Evolutionary conservation across 23 red algal species (phyloP).

Genomic region (Gracilaria gracilis): DNA sequence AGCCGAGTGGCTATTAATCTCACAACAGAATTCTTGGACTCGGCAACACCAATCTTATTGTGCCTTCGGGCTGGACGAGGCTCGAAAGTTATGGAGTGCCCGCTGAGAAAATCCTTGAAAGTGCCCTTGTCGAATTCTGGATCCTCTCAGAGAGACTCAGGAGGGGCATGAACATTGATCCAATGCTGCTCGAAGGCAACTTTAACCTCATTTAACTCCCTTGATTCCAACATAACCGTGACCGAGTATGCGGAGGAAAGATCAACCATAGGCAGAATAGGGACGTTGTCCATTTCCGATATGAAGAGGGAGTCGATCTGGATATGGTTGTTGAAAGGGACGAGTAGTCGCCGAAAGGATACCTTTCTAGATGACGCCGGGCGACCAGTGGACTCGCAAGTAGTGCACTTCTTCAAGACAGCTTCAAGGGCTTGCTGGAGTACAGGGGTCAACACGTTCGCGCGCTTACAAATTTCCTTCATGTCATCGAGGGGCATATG

Average conservation of each 20-base stretch:
- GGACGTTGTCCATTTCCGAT: slow-evolving; percentile 11
- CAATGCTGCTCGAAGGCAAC: slow-evolving; percentile 20
- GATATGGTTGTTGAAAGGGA: slow-evolving; percentile 42
- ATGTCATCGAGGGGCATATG: slow-evolving; percentile 42
- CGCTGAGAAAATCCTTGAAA: neutral
- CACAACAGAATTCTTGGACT: slow-evolving; percentile 23
- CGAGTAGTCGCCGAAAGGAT: slow-evolving; percentile 34
- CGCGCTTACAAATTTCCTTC: slow-evolving; percentile 18
- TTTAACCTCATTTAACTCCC: neutral
- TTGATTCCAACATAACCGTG: neutral
- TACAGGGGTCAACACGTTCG: slow-evolving; percentile 8
- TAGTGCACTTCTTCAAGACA: slow-evolving; percentile 3
- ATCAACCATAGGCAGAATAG: slow-evolving; percentile 54
- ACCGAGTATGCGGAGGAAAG: slow-evolving; percentile 12
- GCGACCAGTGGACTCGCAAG: slow-evolving; percentile 9
- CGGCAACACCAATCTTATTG: slow-evolving; percentile 48
- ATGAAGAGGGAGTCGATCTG: slow-evolving; percentile 52
- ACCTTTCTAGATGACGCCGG: slow-evolving; percentile 19
- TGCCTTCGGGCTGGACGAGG: slow-evolving; percentile 18
- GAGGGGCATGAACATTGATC: slow-evolving; percentile 30
- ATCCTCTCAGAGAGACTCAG: neutral
- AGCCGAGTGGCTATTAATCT: neutral
- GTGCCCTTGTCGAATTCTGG: slow-evolving; percentile 34
- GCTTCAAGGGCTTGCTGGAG: slow-evolving; percentile 2
- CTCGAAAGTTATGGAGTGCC: slow-evolving; percentile 2